These are phyloP conservation scores for Tolypocladium ovalisporum DNA, from an alignment of 2,329 filamentous ascomycete species.

Conservation along the genomic window DNA sequence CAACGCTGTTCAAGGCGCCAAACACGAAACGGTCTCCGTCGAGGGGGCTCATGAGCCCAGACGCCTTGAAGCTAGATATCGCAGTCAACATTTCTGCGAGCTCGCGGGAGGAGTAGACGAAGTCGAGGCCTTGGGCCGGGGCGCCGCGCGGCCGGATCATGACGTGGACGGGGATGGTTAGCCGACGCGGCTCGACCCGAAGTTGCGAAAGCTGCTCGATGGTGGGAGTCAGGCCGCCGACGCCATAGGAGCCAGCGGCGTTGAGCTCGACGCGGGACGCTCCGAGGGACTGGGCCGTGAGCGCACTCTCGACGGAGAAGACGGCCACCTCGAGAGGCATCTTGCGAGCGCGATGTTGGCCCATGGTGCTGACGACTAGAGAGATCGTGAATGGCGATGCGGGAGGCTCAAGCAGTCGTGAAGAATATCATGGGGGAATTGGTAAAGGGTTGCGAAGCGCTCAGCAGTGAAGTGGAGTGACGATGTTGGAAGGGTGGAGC, in stretches of 20 bases:
- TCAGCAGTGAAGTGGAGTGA: not conserved
- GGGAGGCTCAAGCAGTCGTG: too few species aligned
- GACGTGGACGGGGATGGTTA: slow-evolving; percentile 33
- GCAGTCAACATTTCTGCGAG: slow-evolving; percentile 29
- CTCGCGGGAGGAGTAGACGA: slow-evolving; percentile 36
- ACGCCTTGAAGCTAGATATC: slow-evolving; percentile 25
- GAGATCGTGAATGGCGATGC: not conserved
- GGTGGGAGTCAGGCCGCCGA: slow-evolving; percentile 40
- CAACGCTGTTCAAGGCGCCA: slow-evolving; percentile 26
- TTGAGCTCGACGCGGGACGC: slow-evolving; percentile 45
- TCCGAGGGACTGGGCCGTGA: slow-evolving; percentile 28
- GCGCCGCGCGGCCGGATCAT: slow-evolving; percentile 40
- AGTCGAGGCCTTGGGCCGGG: slow-evolving; percentile 23
- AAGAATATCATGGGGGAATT: not conserved
- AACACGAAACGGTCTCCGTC: slow-evolving; percentile 48
- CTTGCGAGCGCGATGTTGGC: not conserved
- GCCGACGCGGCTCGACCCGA: slow-evolving; percentile 4
- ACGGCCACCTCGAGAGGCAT: slow-evolving; percentile 40
- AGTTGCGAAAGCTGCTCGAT: slow-evolving; percentile 25
- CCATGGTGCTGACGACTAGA: not conserved
- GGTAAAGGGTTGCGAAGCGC: not conserved
- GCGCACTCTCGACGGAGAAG: slow-evolving; percentile 33
- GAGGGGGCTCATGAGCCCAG: slow-evolving; percentile 23
- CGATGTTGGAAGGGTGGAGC: not conserved
- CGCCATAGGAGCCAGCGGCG: slow-evolving; percentile 34